phyloP scores from a whole-genome alignment of 2,329 filamentous ascomycete species.

The Tolypocladium pustulatum region DNA sequence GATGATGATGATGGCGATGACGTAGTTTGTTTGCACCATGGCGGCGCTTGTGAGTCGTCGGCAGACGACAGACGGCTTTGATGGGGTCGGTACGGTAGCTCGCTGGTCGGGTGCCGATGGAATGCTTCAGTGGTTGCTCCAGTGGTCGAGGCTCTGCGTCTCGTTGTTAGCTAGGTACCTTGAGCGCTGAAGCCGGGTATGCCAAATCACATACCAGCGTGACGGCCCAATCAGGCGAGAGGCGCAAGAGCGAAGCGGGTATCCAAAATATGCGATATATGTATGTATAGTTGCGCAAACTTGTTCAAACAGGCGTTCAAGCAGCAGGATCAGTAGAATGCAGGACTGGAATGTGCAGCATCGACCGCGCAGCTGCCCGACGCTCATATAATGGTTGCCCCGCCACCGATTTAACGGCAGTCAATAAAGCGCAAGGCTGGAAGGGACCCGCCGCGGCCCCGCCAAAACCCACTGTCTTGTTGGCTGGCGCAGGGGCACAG shows the following conservation, averaged over 20 bases:
- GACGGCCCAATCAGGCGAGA: background rate
- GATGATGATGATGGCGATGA: slow-evolving; percentile 59
- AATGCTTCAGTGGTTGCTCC: background rate
- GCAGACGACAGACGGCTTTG: no score
- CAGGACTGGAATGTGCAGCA: slow-evolving; percentile 6
- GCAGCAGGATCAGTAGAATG: background rate
- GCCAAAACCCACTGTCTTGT: background rate
- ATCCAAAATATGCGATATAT: background rate
- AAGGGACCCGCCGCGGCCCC: background rate
- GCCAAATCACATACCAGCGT: background rate
- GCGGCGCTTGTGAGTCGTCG: slow-evolving; percentile 13
- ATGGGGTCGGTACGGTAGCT: slow-evolving; percentile 5
- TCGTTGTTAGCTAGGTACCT: background rate
- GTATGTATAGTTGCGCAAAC: background rate
- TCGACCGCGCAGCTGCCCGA: slow-evolving; percentile 1
- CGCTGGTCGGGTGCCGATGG: background rate
- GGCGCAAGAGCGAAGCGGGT: background rate
- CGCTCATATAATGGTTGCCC: slow-evolving; percentile 34
- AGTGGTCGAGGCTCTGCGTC: background rate
- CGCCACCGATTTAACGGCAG: slow-evolving; percentile 29
- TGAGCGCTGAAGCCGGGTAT: background rate
- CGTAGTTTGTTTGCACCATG: slow-evolving; percentile 55
- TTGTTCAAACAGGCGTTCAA: background rate
- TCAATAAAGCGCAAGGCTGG: slow-evolving; percentile 24
- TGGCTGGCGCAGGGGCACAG: background rate